These are phyloP conservation scores for Neofusicoccum kwambonambiense DNA, from an alignment of 2,329 filamentous ascomycete genomes.

Conservation along the genomic window DNA sequence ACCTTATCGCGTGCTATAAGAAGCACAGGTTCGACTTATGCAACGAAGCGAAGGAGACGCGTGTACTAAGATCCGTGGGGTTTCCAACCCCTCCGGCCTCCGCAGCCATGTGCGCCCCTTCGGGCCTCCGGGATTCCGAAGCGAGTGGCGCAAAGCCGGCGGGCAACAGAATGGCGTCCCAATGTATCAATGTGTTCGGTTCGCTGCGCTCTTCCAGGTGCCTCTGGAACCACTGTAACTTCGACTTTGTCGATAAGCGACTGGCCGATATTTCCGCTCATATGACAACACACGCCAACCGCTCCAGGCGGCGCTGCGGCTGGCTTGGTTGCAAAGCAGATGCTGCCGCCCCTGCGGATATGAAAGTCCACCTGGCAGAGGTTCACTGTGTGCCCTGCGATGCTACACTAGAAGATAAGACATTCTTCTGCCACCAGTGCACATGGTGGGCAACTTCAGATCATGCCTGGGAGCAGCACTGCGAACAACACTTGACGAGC, in stretches of 20 bases:
- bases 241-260: neutral
- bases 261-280: neutral
- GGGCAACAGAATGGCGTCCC: too few species aligned
- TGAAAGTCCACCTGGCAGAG: neutral
- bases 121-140: too few species aligned
- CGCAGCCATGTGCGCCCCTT: too few species aligned
- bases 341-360: neutral
- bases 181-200: too few species aligned
- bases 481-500: neutral
- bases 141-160: too few species aligned
- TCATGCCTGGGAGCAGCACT: neutral
- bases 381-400: neutral
- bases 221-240: neutral
- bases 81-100: too few species aligned
- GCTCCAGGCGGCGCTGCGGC: neutral
- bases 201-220: neutral
- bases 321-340: neutral
- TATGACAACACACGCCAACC: neutral
- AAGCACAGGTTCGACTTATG: too few species aligned
- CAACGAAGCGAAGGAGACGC: too few species aligned
- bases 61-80: too few species aligned
- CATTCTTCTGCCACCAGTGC: slow-evolving; percentile 2
- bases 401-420: neutral
- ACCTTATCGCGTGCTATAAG: too few species aligned
- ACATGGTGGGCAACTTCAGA: neutral